A percentile compares a stretch with the other conserved stretches of the same genome.
These are phyloP conservation scores for Melastoma candidum DNA, from an alignment of 441 rosid genomes.

Conservation along the genomic window DNA sequence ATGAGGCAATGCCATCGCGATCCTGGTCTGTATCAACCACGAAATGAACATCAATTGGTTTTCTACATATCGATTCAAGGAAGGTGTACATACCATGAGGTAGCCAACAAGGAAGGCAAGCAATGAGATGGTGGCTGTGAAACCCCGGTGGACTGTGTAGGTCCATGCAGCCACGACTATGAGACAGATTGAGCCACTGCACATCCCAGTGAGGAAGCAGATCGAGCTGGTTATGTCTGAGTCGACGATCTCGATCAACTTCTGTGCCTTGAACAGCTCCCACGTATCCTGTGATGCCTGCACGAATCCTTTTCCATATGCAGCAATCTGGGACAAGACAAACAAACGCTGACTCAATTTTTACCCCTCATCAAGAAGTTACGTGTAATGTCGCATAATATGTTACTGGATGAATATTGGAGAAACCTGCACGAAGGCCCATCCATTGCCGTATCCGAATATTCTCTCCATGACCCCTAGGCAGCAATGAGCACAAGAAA, in stretches of 20 bases:
- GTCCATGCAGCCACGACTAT: constrained; percentile 90
- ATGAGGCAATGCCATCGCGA: constrained; percentile 92
- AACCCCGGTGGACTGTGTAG: constrained; percentile 37
- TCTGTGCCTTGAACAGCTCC: constrained; percentile 48
- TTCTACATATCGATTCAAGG: background rate
- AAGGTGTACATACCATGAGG: constrained; percentile 57
- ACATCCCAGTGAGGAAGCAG: constrained; percentile 90
- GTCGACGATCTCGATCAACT: constrained; percentile 59
- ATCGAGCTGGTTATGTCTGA: constrained; percentile 81
- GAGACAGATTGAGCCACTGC: constrained; percentile 87
- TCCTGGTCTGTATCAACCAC: constrained; percentile 55
- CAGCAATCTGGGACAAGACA: constrained; percentile 50
- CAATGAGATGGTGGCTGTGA: constrained; percentile 67
- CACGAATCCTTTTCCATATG: constrained; percentile 89
- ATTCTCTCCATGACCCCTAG: constrained; percentile 63
- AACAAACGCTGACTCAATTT: background rate
- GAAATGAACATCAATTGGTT: too few relatives aligned
- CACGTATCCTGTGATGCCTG: constrained; percentile 87
- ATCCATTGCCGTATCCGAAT: constrained; percentile 77
- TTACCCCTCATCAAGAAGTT: too few relatives aligned
- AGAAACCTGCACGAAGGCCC: constrained; percentile 96
- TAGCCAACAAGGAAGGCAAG: constrained; percentile 73
- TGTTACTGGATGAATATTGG: too few relatives aligned
- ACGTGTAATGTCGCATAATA: background rate
- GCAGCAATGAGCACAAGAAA: constrained; percentile 92